Percentiles rank a stretch among this genome's conserved stretches.
phyloP scores from a whole-genome alignment of 148 eudicot genomes.

The Dianthus caryophyllus region DNA sequence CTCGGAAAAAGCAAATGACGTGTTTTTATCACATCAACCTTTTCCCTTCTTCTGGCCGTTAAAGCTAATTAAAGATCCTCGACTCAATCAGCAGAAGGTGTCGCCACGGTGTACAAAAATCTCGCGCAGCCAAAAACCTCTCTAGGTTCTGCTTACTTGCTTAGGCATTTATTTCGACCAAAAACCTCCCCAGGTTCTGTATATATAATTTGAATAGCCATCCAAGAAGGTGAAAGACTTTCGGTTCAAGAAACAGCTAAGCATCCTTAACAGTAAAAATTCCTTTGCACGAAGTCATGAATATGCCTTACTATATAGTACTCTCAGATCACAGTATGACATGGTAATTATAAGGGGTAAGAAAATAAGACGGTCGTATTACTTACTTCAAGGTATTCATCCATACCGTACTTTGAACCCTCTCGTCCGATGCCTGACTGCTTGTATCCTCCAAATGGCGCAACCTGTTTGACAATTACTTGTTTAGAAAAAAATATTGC shows the following conservation, averaged over 20 bases:
- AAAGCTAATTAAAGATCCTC: too few species aligned
- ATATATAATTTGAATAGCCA: background rate
- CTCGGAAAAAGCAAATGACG: too few species aligned
- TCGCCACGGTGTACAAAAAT: too few species aligned
- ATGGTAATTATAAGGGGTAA: too few species aligned
- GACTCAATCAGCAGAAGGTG: too few species aligned
- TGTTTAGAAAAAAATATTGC: constrained; percentile 14
- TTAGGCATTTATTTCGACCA: background rate
- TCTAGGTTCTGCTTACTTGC: background rate
- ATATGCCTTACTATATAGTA: background rate
- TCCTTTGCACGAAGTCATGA: too few species aligned
- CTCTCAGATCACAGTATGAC: background rate
- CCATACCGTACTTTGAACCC: constrained; percentile 96
- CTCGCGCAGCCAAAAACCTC: too few species aligned
- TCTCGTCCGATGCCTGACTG: constrained; percentile 95
- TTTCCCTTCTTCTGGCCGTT: background rate
- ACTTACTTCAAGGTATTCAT: constrained; percentile 83
- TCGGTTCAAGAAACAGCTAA: background rate
- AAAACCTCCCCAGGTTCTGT: background rate
- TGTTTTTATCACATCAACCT: background rate
- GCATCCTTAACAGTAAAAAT: too few species aligned
- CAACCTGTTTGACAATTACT: constrained; percentile 47
- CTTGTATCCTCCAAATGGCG: constrained; percentile 95
- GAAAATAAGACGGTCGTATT: background rate
- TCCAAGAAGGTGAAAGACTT: background rate